phyloP scores from a whole-genome alignment of 768 basidiomycete genomes.

The Tricholoma matsutake region DNA sequence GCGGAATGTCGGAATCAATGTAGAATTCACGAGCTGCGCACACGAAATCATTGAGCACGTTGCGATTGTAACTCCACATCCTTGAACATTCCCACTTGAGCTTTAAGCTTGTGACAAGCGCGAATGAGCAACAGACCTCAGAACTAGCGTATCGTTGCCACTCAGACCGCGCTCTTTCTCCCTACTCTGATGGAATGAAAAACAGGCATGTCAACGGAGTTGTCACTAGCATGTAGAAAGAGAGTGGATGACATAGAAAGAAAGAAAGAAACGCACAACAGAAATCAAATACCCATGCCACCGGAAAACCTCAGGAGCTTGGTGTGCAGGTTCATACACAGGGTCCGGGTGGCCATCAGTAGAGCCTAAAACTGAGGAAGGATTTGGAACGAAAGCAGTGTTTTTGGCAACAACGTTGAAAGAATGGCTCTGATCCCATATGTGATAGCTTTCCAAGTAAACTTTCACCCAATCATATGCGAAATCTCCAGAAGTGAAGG shows the following conservation, averaged over 20 bases:
- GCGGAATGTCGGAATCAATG: not conserved
- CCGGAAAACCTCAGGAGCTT: not conserved
- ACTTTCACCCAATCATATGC: not conserved
- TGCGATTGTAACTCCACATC: not conserved
- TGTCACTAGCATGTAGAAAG: too few species aligned
- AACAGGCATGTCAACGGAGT: too few species aligned
- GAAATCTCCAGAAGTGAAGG: conserved; percentile 1
- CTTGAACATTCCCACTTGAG: not conserved
- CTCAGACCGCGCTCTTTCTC: not conserved
- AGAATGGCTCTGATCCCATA: not conserved
- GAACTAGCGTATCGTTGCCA: not conserved
- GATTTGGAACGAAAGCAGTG: not conserved
- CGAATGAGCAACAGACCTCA: not conserved
- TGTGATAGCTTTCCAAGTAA: not conserved
- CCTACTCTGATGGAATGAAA: not conserved
- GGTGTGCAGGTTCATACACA: not conserved
- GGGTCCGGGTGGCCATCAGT: not conserved
- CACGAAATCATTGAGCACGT: not conserved
- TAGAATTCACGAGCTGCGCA: not conserved
- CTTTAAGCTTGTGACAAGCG: not conserved
- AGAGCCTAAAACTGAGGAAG: not conserved
- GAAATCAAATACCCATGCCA: not conserved
- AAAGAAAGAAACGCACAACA: not conserved
- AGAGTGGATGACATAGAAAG: not conserved
- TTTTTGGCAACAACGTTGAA: not conserved